Evolutionary conservation across 768 basidiomycete species (phyloP).

Genomic region (Chalciporus pseudorubinellus): DNA sequence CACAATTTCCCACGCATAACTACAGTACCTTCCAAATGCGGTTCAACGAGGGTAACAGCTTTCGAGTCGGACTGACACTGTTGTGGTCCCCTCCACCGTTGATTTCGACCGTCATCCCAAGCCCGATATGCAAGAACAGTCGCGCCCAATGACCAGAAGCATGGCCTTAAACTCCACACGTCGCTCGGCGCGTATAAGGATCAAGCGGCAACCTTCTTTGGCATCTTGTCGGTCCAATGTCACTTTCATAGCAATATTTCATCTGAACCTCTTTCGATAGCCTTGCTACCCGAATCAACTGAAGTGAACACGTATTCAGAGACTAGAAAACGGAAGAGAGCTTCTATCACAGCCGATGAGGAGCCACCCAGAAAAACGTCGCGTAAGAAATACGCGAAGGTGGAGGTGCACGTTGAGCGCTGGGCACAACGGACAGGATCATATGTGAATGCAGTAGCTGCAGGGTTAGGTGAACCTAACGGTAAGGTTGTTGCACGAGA

Average conservation of each 20-base stretch:
- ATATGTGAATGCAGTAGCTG: constrained; percentile 1
- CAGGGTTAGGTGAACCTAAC: not conserved
- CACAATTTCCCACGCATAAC: constrained; percentile 20
- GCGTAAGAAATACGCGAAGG: constrained; percentile 14
- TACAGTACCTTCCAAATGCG: constrained; percentile 34
- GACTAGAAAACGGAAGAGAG: constrained; percentile 11
- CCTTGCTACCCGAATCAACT: not conserved
- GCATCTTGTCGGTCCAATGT: constrained; percentile 14
- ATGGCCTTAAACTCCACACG: constrained; percentile 16
- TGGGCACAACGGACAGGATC: not conserved
- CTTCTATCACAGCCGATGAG: not conserved
- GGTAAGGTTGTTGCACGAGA: constrained; percentile 21
- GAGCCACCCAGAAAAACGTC: constrained; percentile 2
- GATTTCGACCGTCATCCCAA: constrained; percentile 17
- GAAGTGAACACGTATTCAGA: not conserved
- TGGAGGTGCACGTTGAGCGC: constrained; percentile 3
- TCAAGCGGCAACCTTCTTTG: not conserved
- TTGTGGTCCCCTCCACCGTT: constrained; percentile 1
- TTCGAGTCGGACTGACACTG: too few relatives aligned
- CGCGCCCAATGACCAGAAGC: constrained; percentile 25
- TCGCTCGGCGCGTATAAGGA: constrained; percentile 24
- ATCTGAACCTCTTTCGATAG: constrained; percentile 10
- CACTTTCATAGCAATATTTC: not conserved
- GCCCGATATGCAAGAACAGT: constrained; percentile 5
- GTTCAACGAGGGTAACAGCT: constrained; percentile 7